A percentile compares a stretch with the other conserved stretches of the same genome.
phyloP scores from a whole-genome alignment of 73 alveolate genomes.

The Blepharisma japonicum region DNA sequence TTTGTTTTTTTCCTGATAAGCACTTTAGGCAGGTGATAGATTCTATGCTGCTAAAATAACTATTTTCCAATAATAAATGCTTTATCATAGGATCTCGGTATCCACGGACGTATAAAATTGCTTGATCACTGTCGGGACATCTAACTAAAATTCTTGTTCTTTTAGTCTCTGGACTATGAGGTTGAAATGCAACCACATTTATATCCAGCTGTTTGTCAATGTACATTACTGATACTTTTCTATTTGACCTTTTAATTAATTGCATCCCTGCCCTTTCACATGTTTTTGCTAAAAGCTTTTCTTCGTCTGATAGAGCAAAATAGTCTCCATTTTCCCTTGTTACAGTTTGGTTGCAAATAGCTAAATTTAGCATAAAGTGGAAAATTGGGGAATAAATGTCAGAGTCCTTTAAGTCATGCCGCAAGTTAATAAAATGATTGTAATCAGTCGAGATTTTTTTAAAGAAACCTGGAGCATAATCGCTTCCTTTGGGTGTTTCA shows the following conservation, averaged over 20 bases:
- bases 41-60: not conserved
- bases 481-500: no score
- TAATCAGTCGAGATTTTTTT: no score
- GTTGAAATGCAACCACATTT: not conserved
- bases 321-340: not conserved
- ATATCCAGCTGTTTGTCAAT: not conserved
- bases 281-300: constrained; percentile 10
- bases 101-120: not conserved
- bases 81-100: constrained; percentile 2
- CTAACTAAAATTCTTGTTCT: constrained; percentile 1
- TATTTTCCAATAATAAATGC: not conserved
- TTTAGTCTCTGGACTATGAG: not conserved
- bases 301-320: constrained; percentile 11
- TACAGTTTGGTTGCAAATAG: constrained; percentile 8
- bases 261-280: not conserved
- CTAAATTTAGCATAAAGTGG: not conserved
- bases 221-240: not conserved
- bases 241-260: not conserved
- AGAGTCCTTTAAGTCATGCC: no score
- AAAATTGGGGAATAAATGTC: not conserved
- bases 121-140: not conserved
- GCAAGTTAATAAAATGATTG: no score
- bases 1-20: not conserved
- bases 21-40: not conserved
- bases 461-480: no score